phyloP scores from a whole-genome alignment of 139 green algal species.

The Pleodorina starrii region DNA sequence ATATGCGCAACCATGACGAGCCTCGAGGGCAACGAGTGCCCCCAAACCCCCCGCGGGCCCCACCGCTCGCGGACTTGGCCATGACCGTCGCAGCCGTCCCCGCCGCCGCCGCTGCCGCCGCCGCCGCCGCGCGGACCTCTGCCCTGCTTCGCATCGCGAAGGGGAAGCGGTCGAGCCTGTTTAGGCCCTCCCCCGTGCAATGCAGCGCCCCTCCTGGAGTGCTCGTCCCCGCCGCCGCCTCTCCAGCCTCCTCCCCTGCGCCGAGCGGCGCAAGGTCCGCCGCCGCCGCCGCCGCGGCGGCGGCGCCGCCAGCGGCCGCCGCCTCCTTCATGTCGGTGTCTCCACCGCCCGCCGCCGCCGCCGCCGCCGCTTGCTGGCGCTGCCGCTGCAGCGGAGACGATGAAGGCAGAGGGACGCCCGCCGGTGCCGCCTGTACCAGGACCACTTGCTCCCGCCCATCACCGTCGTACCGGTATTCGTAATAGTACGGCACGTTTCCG shows the following conservation, averaged over 20 bases:
- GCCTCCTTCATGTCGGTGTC: too few relatives aligned
- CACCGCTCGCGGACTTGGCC: slow-evolving; percentile 11
- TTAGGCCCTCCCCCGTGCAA: too few relatives aligned
- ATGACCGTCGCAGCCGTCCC: not conserved
- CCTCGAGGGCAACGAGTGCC: too few relatives aligned
- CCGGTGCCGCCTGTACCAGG: not conserved
- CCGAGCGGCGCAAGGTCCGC: too few relatives aligned
- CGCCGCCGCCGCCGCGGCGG: not conserved
- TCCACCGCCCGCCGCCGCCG: too few relatives aligned
- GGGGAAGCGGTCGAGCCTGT: slow-evolving; percentile 19
- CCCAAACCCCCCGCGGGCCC: too few relatives aligned
- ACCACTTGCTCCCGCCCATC: slow-evolving; percentile 11
- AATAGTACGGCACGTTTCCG: not conserved
- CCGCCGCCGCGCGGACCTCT: slow-evolving; percentile 26
- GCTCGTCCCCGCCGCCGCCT: not conserved
- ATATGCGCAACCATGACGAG: too few relatives aligned
- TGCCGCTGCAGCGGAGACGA: too few relatives aligned
- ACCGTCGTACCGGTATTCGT: not conserved
- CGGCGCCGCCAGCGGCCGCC: not conserved
- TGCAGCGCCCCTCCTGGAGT: too few relatives aligned
- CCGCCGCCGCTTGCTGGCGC: too few relatives aligned
- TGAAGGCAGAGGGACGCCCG: too few relatives aligned
- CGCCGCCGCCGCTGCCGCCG: slow-evolving; percentile 11
- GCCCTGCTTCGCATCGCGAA: slow-evolving; percentile 7
- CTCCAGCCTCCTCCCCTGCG: not conserved